A percentile compares a stretch with the other conserved stretches of the same genome.
Conservation (phyloP, 2,329 filamentous ascomycete genomes). For the Myriangium duriaei region DNA sequence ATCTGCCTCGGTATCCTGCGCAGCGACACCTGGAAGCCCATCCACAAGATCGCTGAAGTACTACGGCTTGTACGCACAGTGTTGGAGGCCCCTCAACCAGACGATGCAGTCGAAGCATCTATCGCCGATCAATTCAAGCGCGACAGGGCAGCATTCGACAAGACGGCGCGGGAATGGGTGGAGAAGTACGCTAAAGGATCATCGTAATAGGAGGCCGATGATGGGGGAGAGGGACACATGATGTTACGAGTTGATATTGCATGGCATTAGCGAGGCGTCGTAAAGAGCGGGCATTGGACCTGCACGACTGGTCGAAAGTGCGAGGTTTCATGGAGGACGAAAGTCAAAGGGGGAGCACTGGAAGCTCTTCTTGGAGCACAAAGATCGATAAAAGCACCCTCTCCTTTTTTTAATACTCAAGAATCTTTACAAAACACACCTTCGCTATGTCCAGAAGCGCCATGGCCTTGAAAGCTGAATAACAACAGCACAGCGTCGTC, state of each 20-base stretch:
- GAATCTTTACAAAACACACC: not conserved
- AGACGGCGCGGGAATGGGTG: slow-evolving; percentile 62
- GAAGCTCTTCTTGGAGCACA: too few species aligned
- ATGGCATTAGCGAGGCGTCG: too few species aligned
- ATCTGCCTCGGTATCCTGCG: slow-evolving; percentile 81
- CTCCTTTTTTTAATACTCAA: too few species aligned
- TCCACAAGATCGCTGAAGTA: slow-evolving; percentile 61
- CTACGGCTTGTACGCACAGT: slow-evolving; percentile 65
- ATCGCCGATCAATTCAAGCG: slow-evolving; percentile 76
- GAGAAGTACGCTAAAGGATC: slow-evolving; percentile 48
- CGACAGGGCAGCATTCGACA: slow-evolving; percentile 56
- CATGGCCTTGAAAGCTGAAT: not conserved
- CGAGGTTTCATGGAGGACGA: too few species aligned
- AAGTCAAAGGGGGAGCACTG: too few species aligned
- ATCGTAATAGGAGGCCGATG: too few species aligned
- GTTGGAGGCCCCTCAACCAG: slow-evolving; percentile 69
- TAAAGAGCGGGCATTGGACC: too few species aligned
- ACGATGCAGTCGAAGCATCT: slow-evolving; percentile 75
- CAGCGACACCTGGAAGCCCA: slow-evolving; percentile 83
- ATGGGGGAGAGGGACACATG: too few species aligned
- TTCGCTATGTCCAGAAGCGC: not conserved
- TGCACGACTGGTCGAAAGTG: too few species aligned
- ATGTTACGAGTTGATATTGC: too few species aligned
- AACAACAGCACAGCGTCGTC: not conserved
- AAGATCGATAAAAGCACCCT: too few species aligned